Percentiles rank a stretch among this genome's conserved stretches.
These are phyloP conservation scores for Sporisorium graminicola DNA, from an alignment of 1,284 basidiomycete species.

Conservation along the genomic window DNA sequence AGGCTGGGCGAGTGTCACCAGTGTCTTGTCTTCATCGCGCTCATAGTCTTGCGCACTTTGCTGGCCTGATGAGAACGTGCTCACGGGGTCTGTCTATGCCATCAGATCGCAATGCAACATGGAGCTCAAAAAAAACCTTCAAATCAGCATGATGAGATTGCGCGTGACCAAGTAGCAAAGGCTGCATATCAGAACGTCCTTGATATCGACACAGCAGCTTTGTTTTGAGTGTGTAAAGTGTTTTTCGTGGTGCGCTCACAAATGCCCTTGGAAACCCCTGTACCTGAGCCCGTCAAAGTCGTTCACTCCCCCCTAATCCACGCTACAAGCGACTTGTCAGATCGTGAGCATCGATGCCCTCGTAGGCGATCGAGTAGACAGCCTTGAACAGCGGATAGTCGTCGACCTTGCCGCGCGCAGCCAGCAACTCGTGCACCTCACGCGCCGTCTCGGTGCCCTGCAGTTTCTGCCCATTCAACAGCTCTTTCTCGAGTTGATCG, in stretches of 20 bases:
- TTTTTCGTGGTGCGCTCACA: neutral
- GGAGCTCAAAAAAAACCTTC: neutral
- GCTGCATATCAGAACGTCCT: neutral
- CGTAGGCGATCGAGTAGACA: conserved; percentile 69
- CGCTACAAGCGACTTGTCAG: conserved; percentile 67
- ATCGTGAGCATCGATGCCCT: conserved; percentile 69
- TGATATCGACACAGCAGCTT: neutral
- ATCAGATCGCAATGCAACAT: neutral
- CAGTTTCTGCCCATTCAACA: conserved; percentile 75
- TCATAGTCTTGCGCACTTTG: conserved; percentile 12
- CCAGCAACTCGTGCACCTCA: conserved; percentile 73
- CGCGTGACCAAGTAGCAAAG: neutral
- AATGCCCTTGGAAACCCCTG: neutral
- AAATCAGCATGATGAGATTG: conserved; percentile 2
- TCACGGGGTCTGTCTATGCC: neutral
- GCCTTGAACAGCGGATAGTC: conserved; percentile 74
- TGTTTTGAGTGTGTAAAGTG: neutral
- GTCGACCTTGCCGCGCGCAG: conserved; percentile 71
- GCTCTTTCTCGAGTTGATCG: conserved; percentile 73
- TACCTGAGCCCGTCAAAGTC: neutral
- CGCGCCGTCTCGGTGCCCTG: conserved; percentile 74
- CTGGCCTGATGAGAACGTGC: neutral
- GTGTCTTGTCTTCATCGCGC: conserved; percentile 52
- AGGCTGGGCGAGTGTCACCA: conserved; percentile 61
- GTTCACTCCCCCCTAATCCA: neutral